Evolutionary conservation across 306 rosid species (phyloP), one percentile per base, ranked within the genome.

Genomic region (Rosa multiflora): DNA sequence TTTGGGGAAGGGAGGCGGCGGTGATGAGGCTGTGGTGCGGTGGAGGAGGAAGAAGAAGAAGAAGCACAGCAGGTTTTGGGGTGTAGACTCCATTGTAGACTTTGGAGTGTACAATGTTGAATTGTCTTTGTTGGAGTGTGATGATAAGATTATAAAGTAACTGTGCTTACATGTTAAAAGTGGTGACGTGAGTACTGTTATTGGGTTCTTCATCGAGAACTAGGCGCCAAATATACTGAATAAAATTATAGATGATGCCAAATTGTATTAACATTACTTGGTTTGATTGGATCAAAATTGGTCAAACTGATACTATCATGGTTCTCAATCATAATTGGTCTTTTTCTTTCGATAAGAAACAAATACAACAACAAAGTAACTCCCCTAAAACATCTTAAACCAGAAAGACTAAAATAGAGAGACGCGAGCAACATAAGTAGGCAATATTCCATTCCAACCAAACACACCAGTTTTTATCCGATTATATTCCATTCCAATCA

Each of bases 1-100:
- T 48, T 84, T 64, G 47, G 96, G 94, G 76, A 90, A 67, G 15
- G 82, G 51, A 63, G 66, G 39, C 2, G 71, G 44, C 67, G 85
- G 48, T 21, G 73, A 13, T 58, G 63, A 58, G 32, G 63, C 14
- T n/a, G 63, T 3, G 43, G 77, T 13, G 5, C 32, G 32, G 76
- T 51, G 58, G 23, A 32, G 48, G 74, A 67, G 67, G 49, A 26
- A 9, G 77, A 68, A 9, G 80, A 13, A 8, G 26, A 43, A 12
- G 69, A 80, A 56, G 26, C 29, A 61, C 51, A 6, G 58, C 46
- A 73, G 20, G 55, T 44, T n/a, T 51, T 15, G 0, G 42, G 12
- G 18, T 26, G 40, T 76, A 46, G 82, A 83, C 76, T 80, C 70
- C 86, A 76, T 81, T 59, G 66, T 5, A 32, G 69, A 14, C n/a